Base-by-base conservation (phyloP, 1,284 basidiomycete species). In the Rhodotorula sp. region DNA sequence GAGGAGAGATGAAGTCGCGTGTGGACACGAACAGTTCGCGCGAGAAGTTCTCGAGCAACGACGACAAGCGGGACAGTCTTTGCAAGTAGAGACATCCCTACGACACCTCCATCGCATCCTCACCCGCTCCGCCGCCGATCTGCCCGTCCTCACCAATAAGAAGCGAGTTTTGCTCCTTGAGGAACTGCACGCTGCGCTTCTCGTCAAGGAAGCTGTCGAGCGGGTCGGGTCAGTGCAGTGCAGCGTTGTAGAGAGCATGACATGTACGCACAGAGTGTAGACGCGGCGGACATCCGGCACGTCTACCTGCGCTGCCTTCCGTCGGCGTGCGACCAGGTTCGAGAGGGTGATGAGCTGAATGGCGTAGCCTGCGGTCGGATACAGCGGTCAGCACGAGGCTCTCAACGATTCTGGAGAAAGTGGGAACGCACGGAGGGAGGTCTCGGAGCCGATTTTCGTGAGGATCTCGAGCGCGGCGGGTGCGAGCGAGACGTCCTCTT, bases 401-500 rank as follows among this genome's bases (percentile, higher is more conserved):
- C 10, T 20, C 0, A 9, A 4, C 10, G 3, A 20, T 17, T 4
- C 29, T 3, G 13, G 5, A 29, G 20, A 7, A 27, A 19, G 27
- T 9, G 3, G 19, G 22, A 8, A 34, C 65, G 47, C 22, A 74
- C 77, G 74, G 2, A 78, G 71, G 15, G 76, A 77, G 3, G 82
- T 82, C 71, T 83, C 82, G 15, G 77, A 77, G 4, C 81, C 82
- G 75, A 83, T 83, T 74, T 85, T 85, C 30, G 83, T 84, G 59
- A 98, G 85, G 27, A 98, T 89, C 79, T 98, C 93, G 2, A 89
- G 81, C 1, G 94, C 93, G 47, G 90, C 89, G 2, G 85, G 78
- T 5, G 88, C 85, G 32, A 98, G 84, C n/a, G 86, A 87, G 17
- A 97, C 94, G 77, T 99, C 95, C 81, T 99, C 95, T 81, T 99